Percentiles rank a stretch among this genome's conserved stretches.
Evolutionary conservation across 805 yeast genomes (phyloP).

Genomic region (Vanderwaltozyma yarrowii): DNA sequence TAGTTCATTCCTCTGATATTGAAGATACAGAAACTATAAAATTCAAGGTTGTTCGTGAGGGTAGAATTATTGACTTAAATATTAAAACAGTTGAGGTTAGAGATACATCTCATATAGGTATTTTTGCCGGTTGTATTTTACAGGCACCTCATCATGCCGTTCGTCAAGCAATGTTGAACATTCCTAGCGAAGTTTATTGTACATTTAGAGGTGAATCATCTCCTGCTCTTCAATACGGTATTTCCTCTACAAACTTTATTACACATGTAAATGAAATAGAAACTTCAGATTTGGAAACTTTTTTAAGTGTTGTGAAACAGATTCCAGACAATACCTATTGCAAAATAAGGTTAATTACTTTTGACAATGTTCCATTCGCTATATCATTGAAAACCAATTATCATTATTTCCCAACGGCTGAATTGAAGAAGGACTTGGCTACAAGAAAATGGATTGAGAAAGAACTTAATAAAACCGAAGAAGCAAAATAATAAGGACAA

Average conservation of each 20-base stretch:
- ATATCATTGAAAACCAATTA: conserved; percentile 77
- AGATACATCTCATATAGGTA: conserved; percentile 55
- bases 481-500: too few relatives aligned
- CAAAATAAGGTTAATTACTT: conserved; percentile 69
- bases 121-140: conserved; percentile 76
- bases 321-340: conserved; percentile 76
- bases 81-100: conserved; percentile 58
- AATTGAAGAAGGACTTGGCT: conserved; percentile 39
- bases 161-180: conserved; percentile 63
- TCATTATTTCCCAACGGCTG: conserved; percentile 76
- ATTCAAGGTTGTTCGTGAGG: conserved; percentile 64
- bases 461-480: conserved; percentile 34
- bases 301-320: conserved; percentile 51
- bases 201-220: conserved; percentile 69
- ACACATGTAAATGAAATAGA: conserved; percentile 78
- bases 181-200: conserved; percentile 80
- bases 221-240: conserved; percentile 75
- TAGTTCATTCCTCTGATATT: conserved; percentile 32
- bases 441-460: conserved; percentile 46
- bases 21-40: conserved; percentile 30
- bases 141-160: conserved; percentile 93
- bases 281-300: conserved; percentile 60
- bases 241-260: conserved; percentile 71
- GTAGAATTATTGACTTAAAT: conserved; percentile 46
- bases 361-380: conserved; percentile 81